Conservation (phyloP, 1,284 basidiomycete species). For the Pseudozyma thailandica region DNA sequence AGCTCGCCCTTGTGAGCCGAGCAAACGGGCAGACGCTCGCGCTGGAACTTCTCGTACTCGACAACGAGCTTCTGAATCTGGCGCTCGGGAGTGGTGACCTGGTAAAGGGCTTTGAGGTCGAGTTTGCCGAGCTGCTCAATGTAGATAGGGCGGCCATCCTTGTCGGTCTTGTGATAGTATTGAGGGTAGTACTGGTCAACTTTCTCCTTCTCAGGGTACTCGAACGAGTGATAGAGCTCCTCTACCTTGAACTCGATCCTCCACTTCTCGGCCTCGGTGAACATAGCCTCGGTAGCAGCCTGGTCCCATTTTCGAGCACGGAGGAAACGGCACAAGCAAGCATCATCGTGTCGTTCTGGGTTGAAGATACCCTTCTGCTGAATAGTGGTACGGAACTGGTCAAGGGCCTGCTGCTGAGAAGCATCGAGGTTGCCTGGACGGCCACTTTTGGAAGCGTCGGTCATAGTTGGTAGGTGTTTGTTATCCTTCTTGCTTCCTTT, state of each 20-base stretch:
- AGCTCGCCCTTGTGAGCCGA: constrained; percentile 79
- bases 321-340: constrained; percentile 74
- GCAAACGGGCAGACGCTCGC: constrained; percentile 79
- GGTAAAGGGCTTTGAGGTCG: constrained; percentile 77
- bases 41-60: constrained; percentile 92
- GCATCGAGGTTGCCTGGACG: constrained; percentile 63
- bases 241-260: constrained; percentile 88
- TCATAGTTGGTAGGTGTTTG: constrained; percentile 24
- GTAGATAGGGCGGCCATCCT: constrained; percentile 96
- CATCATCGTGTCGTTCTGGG: constrained; percentile 65
- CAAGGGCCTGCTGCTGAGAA: constrained; percentile 57
- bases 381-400: constrained; percentile 59
- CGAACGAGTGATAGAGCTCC: constrained; percentile 84
- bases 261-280: constrained; percentile 86
- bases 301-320: constrained; percentile 94
- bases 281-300: constrained; percentile 83
- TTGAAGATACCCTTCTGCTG: constrained; percentile 61
- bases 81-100: constrained; percentile 83
- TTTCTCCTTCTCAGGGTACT: constrained; percentile 83
- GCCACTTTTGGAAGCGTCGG: constrained; percentile 45
- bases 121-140: constrained; percentile 91
- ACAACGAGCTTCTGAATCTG: constrained; percentile 87
- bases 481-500: constrained; percentile 57
- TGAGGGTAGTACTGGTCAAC: constrained; percentile 95
- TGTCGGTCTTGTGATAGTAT: constrained; percentile 94